Evolutionary conservation across 768 basidiomycete genomes (phyloP).

Genomic region (Pleurotus ostreatus): DNA sequence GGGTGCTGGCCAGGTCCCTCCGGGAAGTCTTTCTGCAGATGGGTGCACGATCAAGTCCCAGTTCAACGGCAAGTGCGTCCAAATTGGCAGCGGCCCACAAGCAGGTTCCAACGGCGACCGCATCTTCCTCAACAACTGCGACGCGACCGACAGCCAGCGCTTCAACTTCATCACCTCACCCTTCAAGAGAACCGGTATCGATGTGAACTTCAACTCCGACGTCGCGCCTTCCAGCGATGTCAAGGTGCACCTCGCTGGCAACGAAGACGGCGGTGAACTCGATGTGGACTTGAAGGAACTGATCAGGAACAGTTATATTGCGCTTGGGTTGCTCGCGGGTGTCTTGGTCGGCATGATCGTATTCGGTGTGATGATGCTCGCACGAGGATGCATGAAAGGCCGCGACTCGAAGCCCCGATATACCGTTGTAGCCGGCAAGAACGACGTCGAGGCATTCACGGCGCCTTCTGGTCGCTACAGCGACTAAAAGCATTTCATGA

Average conservation of each 20-base stretch:
- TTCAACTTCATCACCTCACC: constrained; percentile 6
- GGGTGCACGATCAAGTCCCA: constrained; percentile 6
- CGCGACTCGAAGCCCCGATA: constrained; percentile 3
- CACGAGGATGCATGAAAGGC: not conserved
- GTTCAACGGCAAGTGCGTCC: constrained; percentile 3
- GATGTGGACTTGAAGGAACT: not conserved
- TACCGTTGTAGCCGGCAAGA: not conserved
- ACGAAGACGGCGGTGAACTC: not conserved
- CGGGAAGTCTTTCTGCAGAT: not conserved
- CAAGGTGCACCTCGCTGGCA: constrained; percentile 1
- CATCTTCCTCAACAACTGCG: constrained; percentile 2
- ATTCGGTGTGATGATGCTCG: not conserved
- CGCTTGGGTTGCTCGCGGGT: constrained; percentile 1
- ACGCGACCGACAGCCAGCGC: not conserved
- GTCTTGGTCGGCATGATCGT: not conserved
- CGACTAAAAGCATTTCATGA: not conserved
- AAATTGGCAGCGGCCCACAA: constrained; percentile 1
- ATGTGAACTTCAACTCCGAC: not conserved
- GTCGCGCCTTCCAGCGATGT: not conserved
- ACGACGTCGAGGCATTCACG: not conserved
- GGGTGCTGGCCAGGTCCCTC: not conserved
- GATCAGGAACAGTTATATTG: constrained; percentile 6
- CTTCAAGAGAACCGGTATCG: constrained; percentile 1
- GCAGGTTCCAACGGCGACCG: constrained; percentile 5
- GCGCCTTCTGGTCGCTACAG: constrained; percentile 3